Conservation (phyloP, 495 filamentous ascomycete species). For the Cercophora newfieldiana region DNA sequence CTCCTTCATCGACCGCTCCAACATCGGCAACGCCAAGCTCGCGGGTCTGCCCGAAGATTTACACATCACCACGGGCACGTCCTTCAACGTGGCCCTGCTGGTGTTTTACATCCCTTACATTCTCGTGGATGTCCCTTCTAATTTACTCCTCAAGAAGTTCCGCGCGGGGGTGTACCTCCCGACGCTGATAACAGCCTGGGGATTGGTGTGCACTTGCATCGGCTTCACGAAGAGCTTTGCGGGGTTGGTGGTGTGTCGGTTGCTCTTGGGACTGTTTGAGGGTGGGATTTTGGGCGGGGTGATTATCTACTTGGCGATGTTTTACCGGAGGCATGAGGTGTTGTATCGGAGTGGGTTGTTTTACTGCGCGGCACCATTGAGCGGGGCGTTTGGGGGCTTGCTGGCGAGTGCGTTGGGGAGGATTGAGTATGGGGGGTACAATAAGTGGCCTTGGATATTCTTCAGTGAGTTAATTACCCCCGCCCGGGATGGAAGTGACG, state of each 20-base stretch:
- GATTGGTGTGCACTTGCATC: slow-evolving; percentile 53
- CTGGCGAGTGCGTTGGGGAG: slow-evolving; percentile 54
- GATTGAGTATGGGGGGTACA: slow-evolving; percentile 43
- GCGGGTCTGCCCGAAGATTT: slow-evolving; percentile 46
- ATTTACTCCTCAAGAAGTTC: slow-evolving; percentile 62
- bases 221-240: slow-evolving; percentile 55
- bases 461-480: slow-evolving; percentile 24
- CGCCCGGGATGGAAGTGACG: too few species aligned
- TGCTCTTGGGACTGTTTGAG: slow-evolving; percentile 63
- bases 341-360: slow-evolving; percentile 53
- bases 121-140: slow-evolving; percentile 54
- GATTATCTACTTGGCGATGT: slow-evolving; percentile 52
- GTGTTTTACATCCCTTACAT: slow-evolving; percentile 56
- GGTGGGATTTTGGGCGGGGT: slow-evolving; percentile 60
- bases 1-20: slow-evolving; percentile 55
- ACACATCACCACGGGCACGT: slow-evolving; percentile 37
- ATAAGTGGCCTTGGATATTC: slow-evolving; percentile 50
- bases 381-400: slow-evolving; percentile 65
- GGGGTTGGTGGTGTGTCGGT: slow-evolving; percentile 58
- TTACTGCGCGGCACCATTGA: slow-evolving; percentile 63
- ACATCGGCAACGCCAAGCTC: slow-evolving; percentile 53
- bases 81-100: slow-evolving; percentile 47
- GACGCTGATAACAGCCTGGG: slow-evolving; percentile 52
- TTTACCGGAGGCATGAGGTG: slow-evolving; percentile 47
- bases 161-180: slow-evolving; percentile 57